These are phyloP conservation scores for Blastobotrys peoriensis DNA, from an alignment of 805 yeast genomes.

Conservation along the genomic window DNA sequence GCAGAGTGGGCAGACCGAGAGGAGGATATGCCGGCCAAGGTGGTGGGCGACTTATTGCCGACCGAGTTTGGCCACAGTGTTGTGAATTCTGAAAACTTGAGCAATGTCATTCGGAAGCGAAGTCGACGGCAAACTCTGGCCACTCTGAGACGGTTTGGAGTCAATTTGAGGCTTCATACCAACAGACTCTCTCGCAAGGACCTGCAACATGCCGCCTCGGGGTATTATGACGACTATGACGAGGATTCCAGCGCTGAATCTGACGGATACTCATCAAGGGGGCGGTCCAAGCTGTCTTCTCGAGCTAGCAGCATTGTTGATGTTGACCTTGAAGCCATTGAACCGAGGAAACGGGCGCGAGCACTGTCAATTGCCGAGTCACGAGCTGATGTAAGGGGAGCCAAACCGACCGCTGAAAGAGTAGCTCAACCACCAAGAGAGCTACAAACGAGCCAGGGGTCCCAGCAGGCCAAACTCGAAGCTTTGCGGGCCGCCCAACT, in stretches of 20 bases:
- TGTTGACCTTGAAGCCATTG: neutral
- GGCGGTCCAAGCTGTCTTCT: neutral
- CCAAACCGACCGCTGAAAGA: neutral
- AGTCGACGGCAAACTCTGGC: constrained; percentile 41
- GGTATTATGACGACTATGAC: constrained; percentile 23
- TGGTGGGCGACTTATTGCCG: constrained; percentile 4
- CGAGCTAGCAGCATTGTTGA: neutral
- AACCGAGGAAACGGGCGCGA: neutral
- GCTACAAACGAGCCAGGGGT: too few relatives aligned
- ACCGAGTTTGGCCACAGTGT: neutral
- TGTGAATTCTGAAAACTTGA: neutral
- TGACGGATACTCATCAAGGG: neutral
- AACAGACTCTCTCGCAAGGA: constrained; percentile 39
- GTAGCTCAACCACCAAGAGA: too few relatives aligned
- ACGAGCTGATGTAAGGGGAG: neutral
- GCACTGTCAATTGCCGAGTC: neutral
- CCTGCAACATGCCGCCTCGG: constrained; percentile 5
- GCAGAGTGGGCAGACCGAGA: constrained; percentile 12
- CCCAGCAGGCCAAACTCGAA: too few relatives aligned
- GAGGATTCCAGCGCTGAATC: constrained; percentile 6
- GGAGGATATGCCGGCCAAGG: constrained; percentile 3
- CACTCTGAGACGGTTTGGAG: constrained; percentile 67
- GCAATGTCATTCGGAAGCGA: constrained; percentile 2
- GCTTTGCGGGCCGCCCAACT: too few relatives aligned
- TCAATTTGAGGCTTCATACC: constrained; percentile 72